A percentile compares a stretch with the other conserved stretches of the same genome.
Conservation (phyloP, 192 early-diverging fungal genomes). For the Chytriomyces confervae region DNA sequence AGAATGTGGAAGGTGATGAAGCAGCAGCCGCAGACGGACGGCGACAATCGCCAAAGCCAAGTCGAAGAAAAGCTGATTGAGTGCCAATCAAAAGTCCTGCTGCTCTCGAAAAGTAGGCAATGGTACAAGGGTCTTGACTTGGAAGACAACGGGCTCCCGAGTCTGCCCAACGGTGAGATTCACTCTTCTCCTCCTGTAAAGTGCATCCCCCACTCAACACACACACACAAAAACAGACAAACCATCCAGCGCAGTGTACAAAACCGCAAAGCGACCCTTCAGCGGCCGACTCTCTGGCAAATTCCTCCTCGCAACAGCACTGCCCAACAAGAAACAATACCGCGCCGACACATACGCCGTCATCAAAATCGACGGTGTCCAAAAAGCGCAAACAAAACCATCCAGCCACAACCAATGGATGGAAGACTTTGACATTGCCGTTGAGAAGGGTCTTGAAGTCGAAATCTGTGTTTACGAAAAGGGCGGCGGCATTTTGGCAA, state of each 20-base stretch:
- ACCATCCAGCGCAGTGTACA: conserved; percentile 42
- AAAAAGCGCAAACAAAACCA: conserved; percentile 75
- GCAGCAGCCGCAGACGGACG: conserved; percentile 36
- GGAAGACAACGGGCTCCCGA: conserved; percentile 56
- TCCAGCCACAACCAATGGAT: conserved; percentile 73
- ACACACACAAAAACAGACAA: no score
- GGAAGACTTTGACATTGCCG: conserved; percentile 84
- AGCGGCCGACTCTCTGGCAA: conserved; percentile 48
- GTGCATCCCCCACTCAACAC: no score
- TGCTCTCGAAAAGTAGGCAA: conserved; percentile 62
- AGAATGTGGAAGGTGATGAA: conserved; percentile 57
- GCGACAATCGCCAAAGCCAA: neutral
- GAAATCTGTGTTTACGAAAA: conserved; percentile 91
- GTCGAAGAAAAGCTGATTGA: conserved; percentile 58
- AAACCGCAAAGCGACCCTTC: conserved; percentile 40
- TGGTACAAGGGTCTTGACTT: conserved; percentile 88
- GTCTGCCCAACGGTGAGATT: neutral
- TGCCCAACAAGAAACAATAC: conserved; percentile 59
- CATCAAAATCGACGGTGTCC: conserved; percentile 84
- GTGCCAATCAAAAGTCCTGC: conserved; percentile 50
- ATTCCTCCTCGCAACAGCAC: conserved; percentile 42
- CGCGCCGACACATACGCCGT: conserved; percentile 73
- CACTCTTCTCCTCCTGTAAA: neutral
- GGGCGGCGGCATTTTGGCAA: conserved; percentile 73
- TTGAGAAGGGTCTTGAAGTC: conserved; percentile 90